These are phyloP conservation scores for Brachypodium distachyon DNA, from an alignment of 202 grass and related monocot species.

Conservation along the genomic window DNA sequence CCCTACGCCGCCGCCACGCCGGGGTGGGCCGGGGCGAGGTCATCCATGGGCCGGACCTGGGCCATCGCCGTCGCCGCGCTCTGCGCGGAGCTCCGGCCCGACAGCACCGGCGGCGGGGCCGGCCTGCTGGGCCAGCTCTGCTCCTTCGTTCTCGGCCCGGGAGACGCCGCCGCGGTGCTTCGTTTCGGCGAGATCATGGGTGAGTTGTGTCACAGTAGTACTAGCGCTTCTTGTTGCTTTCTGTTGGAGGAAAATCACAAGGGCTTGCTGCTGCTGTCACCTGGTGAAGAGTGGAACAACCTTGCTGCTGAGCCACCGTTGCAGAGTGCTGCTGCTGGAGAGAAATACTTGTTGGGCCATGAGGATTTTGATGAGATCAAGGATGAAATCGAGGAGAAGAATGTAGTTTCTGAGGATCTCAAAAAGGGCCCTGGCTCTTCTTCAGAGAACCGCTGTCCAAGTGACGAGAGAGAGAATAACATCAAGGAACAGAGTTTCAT, in stretches of 20 bases:
- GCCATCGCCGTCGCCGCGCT: conserved; percentile 50
- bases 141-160: conserved; percentile 40
- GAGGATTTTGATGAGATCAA: conserved; percentile 4
- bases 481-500: not conserved
- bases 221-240: not conserved
- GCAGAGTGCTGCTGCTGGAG: not conserved
- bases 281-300: not conserved
- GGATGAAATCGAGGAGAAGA: conserved; percentile 31
- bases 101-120: not conserved
- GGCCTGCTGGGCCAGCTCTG: conserved; percentile 45
- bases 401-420: conserved; percentile 35
- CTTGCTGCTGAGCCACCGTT: not conserved
- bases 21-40: conserved; percentile 7
- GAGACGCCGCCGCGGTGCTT: conserved; percentile 11
- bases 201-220: conserved; percentile 18
- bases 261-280: no score
- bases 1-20: conserved; percentile 29
- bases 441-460: not conserved
- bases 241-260: no score
- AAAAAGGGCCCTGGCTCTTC: not conserved
- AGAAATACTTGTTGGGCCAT: not conserved
- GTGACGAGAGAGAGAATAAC: not conserved
- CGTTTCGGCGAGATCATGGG: conserved; percentile 39
- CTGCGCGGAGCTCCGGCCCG: conserved; percentile 15
- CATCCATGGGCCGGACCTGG: conserved; percentile 54